Evolutionary conservation across 2,329 filamentous ascomycete genomes (phyloP).

Genomic region (Cercospora brassicicola): DNA sequence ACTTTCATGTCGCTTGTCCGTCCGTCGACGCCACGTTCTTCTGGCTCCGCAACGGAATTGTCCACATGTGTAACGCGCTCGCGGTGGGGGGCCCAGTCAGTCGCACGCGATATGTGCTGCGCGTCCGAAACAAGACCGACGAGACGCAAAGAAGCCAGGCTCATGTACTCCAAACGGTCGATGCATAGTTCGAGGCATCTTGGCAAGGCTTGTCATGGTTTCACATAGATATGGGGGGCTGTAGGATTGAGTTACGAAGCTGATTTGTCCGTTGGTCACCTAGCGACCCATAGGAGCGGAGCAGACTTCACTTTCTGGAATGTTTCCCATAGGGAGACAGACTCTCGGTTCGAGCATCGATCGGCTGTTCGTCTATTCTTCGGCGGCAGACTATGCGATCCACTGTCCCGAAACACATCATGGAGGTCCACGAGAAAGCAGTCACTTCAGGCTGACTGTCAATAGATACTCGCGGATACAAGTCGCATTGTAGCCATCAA

Average conservation of each 20-base stretch:
- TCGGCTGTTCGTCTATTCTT: not conserved
- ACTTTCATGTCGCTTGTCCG: constrained; percentile 6
- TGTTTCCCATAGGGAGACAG: not conserved
- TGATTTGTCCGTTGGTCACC: not conserved
- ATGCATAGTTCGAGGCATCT: not conserved
- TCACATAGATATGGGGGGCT: not conserved
- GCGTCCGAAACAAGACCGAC: not conserved
- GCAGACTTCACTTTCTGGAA: not conserved
- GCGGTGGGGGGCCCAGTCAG: not conserved
- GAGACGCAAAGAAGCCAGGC: not conserved
- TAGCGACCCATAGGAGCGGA: not conserved
- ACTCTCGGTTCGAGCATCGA: not conserved
- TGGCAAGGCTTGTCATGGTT: constrained; percentile 4
- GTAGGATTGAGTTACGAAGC: no score
- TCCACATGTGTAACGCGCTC: not conserved
- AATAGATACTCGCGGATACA: not conserved
- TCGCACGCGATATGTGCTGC: not conserved
- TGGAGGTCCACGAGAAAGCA: not conserved
- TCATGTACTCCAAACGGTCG: constrained; percentile 6
- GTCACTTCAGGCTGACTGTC: not conserved
- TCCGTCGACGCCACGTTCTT: not conserved
- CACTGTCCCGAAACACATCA: not conserved
- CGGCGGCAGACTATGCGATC: not conserved
- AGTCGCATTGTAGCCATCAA: not conserved
- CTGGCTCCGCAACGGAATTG: not conserved